A percentile compares a stretch with the other conserved stretches of the same genome.
phyloP scores from a whole-genome alignment of 345 rosid genomes.

The Draba incana region DNA sequence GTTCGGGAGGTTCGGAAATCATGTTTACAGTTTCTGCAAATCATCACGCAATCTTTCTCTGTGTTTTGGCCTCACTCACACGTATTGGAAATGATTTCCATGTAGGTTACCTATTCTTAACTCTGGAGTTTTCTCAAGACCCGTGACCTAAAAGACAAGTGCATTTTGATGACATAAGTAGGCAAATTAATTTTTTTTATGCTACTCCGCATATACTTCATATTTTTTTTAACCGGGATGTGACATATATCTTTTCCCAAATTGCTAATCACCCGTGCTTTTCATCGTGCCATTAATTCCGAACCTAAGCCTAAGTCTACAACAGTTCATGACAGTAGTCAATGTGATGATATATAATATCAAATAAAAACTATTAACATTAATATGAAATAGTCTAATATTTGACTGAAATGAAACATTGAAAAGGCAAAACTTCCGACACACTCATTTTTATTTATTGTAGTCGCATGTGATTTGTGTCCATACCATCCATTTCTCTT shows the following conservation, averaged over 20 bases:
- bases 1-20: too few species aligned
- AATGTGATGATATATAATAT: slow-evolving; percentile 22
- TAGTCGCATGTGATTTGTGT: slow-evolving; percentile 33
- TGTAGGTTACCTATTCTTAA: too few species aligned
- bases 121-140: too few species aligned
- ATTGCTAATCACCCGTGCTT: slow-evolving; percentile 28
- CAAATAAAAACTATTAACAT: background rate
- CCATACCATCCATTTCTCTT: slow-evolving; percentile 22
- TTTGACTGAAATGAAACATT: background rate
- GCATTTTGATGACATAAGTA: too few species aligned
- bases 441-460: slow-evolving; percentile 25
- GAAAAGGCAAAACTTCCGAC: slow-evolving; percentile 28
- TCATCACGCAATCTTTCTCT: too few species aligned
- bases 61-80: too few species aligned
- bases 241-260: slow-evolving; percentile 14
- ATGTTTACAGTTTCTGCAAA: too few species aligned
- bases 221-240: too few species aligned
- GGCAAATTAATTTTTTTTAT: too few species aligned
- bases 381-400: slow-evolving; percentile 7
- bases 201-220: too few species aligned
- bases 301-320: slow-evolving; percentile 30
- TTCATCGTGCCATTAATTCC: slow-evolving; percentile 27
- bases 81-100: too few species aligned
- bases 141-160: too few species aligned
- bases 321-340: slow-evolving; percentile 15